Conservation (phyloP, 2,329 filamentous ascomycete genomes). For the Penicillium sp. region DNA sequence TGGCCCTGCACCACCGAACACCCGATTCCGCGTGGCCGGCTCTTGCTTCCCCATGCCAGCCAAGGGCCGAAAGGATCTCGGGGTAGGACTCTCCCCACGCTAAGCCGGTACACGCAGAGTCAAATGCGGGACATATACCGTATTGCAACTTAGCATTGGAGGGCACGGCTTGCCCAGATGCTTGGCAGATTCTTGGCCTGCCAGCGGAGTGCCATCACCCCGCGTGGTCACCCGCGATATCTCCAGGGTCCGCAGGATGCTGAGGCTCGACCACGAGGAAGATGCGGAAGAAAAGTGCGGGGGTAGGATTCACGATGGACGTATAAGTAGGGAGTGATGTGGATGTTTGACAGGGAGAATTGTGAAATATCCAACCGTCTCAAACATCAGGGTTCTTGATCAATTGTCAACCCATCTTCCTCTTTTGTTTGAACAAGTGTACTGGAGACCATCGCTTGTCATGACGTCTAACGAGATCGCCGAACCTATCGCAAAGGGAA, state of each 20-base stretch:
- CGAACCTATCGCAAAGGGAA: slow-evolving; percentile 68
- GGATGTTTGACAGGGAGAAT: background rate
- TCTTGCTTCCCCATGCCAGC: slow-evolving; percentile 7
- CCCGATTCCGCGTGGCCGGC: slow-evolving; percentile 4
- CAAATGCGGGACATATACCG: slow-evolving; percentile 9
- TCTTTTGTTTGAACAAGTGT: background rate
- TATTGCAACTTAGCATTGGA: slow-evolving; percentile 16
- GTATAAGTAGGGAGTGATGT: slow-evolving; percentile 16
- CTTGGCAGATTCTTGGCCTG: slow-evolving; percentile 30
- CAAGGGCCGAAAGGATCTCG: slow-evolving; percentile 19
- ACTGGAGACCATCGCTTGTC: background rate
- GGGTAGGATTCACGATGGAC: slow-evolving; percentile 1
- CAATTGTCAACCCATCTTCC: background rate
- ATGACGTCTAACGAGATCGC: slow-evolving; percentile 52
- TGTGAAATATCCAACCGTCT: background rate
- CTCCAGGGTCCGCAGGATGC: slow-evolving; percentile 14
- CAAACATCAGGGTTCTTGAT: background rate
- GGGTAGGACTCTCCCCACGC: slow-evolving; percentile 11
- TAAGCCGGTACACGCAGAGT: slow-evolving; percentile 15
- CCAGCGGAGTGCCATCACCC: slow-evolving; percentile 17
- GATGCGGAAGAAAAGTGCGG: slow-evolving; percentile 18
- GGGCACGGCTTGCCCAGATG: slow-evolving; percentile 17
- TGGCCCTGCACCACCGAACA: slow-evolving; percentile 12
- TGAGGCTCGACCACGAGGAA: slow-evolving; percentile 11
- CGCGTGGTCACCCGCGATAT: slow-evolving; percentile 12